Evolutionary conservation across 371 early-diverging fungal genomes (phyloP).

Genomic region (Syncephalastrum monosporum): DNA sequence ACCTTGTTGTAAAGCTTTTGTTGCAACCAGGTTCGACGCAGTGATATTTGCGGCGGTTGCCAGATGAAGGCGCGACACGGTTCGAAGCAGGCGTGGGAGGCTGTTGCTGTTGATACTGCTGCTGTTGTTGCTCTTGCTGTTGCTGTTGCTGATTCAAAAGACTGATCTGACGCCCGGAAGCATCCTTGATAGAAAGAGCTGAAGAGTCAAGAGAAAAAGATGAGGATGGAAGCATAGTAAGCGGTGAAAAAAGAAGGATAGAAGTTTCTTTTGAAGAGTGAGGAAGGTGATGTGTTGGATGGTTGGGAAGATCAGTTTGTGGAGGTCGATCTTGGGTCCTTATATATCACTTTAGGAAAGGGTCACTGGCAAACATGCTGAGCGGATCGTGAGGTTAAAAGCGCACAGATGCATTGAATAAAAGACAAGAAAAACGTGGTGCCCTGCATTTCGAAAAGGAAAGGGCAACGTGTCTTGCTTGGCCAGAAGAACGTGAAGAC

Average conservation of each 20-base stretch:
- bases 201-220: slow-evolving; percentile 3
- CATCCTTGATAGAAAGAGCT: slow-evolving; percentile 7
- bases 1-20: slow-evolving; percentile 63
- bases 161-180: slow-evolving; percentile 4
- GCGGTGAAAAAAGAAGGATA: not conserved
- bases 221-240: slow-evolving; percentile 3
- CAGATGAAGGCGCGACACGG: not conserved
- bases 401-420: slow-evolving; percentile 14
- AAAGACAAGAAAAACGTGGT: slow-evolving; percentile 9
- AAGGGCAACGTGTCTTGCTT: slow-evolving; percentile 1
- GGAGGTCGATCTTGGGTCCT: not conserved
- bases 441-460: slow-evolving; percentile 4
- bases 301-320: not conserved
- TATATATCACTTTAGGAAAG: slow-evolving; percentile 3
- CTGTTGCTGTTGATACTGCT: not conserved
- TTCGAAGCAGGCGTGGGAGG: not conserved
- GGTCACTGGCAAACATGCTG: not conserved
- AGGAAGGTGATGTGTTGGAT: not conserved
- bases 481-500: too few species aligned
- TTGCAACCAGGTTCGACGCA: slow-evolving; percentile 53
- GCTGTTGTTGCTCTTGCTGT: not conserved
- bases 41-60: slow-evolving; percentile 43
- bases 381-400: slow-evolving; percentile 14
- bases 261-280: not conserved
- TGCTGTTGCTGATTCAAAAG: slow-evolving; percentile 3